These are phyloP conservation scores for Zasmidium citrigriseum DNA, from an alignment of 2,329 filamentous ascomycete species.

Conservation along the genomic window DNA sequence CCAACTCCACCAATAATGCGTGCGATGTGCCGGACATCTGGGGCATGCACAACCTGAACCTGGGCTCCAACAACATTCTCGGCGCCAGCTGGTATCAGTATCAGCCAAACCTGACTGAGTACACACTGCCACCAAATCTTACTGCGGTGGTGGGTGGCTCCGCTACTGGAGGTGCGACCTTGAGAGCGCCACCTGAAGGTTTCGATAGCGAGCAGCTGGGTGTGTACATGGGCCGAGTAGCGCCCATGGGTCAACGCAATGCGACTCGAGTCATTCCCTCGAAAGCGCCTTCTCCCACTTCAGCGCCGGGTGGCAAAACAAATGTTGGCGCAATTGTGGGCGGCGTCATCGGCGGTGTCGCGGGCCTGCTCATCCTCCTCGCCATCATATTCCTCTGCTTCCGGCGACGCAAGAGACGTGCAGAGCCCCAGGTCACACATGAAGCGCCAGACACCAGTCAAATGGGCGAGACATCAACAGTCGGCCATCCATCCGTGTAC, in stretches of 20 bases:
- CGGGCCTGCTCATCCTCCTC: slow-evolving; percentile 30
- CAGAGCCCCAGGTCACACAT: not conserved
- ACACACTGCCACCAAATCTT: slow-evolving; percentile 52
- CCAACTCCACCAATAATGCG: slow-evolving; percentile 47
- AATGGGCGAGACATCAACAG: not conserved
- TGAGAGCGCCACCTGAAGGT: slow-evolving; percentile 50
- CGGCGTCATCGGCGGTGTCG: slow-evolving; percentile 42
- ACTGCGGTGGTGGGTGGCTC: slow-evolving; percentile 53
- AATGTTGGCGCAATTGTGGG: slow-evolving; percentile 43
- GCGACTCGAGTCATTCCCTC: slow-evolving; percentile 53
- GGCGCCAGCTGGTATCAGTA: slow-evolving; percentile 52
- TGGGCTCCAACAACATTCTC: slow-evolving; percentile 48
- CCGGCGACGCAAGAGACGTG: slow-evolving; percentile 23
- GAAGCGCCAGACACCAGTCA: not conserved
- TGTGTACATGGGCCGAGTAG: slow-evolving; percentile 54
- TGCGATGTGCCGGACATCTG: slow-evolving; percentile 52
- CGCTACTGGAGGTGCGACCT: slow-evolving; percentile 56
- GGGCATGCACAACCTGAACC: slow-evolving; percentile 55
- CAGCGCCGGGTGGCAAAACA: slow-evolving; percentile 7
- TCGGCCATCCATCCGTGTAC: not conserved
- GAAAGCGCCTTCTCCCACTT: slow-evolving; percentile 28
- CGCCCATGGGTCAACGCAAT: slow-evolving; percentile 49
- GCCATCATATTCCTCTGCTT: slow-evolving; percentile 38
- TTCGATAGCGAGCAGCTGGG: slow-evolving; percentile 56
- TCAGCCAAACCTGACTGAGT: slow-evolving; percentile 48